Conservation (phyloP, 495 filamentous ascomycete species). For the Penicillium robsamsonii region DNA sequence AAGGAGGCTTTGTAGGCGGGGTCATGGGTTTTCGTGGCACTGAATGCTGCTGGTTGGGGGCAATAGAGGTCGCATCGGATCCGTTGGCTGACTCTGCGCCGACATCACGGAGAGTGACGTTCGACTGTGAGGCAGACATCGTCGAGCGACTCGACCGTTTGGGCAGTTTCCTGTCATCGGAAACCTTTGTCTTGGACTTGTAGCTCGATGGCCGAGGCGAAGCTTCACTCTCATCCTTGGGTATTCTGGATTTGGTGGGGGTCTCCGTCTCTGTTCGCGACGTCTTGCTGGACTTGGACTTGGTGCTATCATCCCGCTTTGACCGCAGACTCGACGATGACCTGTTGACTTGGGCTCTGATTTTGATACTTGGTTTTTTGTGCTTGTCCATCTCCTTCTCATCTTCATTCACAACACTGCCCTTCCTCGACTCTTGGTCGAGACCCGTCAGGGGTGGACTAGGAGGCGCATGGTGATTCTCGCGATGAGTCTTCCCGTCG, state of each 20-base stretch:
- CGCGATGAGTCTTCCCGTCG: conserved; percentile 28
- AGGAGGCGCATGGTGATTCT: conserved; percentile 50
- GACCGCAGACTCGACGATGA: conserved; percentile 45
- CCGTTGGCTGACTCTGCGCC: conserved; percentile 48
- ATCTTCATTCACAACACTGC: conserved; percentile 41
- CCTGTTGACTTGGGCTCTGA: conserved; percentile 41
- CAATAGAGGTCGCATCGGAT: conserved; percentile 67
- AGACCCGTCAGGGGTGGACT: conserved; percentile 62
- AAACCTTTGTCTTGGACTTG: conserved; percentile 35
- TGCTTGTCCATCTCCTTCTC: conserved; percentile 38
- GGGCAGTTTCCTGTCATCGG: conserved; percentile 31
- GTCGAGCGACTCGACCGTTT: conserved; percentile 38
- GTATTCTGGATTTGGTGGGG: conserved; percentile 37
- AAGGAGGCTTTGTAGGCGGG: conserved; percentile 41
- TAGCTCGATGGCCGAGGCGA: conserved; percentile 35
- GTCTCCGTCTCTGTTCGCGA: conserved; percentile 41
- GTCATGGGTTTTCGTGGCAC: conserved; percentile 39
- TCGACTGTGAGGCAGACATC: conserved; percentile 36
- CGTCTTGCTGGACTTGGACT: conserved; percentile 40
- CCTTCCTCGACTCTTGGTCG: conserved; percentile 48
- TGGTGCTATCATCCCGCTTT: conserved; percentile 34
- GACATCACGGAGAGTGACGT: conserved; percentile 38
- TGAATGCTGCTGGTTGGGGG: conserved; percentile 55
- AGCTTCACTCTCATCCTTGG: conserved; percentile 32
- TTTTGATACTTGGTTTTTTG: conserved; percentile 40